Evolutionary conservation across 148 eudicot genomes (phyloP), one percentile per base, ranked within the genome.

Genomic region (Rhododendron ferrugineum): DNA sequence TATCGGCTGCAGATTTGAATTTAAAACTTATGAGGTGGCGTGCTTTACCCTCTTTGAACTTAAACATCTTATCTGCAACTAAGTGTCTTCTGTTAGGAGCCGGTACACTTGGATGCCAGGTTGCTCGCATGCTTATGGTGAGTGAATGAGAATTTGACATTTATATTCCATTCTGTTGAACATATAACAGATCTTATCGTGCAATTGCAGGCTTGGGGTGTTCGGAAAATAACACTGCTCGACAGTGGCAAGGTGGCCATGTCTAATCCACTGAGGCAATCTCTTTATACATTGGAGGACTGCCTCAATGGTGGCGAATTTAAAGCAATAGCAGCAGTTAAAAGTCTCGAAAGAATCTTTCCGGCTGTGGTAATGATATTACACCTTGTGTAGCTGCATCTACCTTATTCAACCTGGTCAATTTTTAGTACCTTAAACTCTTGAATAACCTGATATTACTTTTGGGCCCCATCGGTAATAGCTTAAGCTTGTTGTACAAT

Each of bases 41-140:
- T 70, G 96, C 97, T 80, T 89, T 96, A 82, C 98, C 99, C 82
- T 95, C 99, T 74, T 73, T 96, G 84, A 82, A 95, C 86, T 92
- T 96, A 64, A 86, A 86, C 73, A 84, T 90, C 40, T 88, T 96
- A 83, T 91, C 98, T 83, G 68, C 90, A 47, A 90, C 93, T 40
- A 94, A 90, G 90, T 95, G 99, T 88, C 99, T 96, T 84, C 97
- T 96, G 81, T 86, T 96, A 68, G 99, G 99, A 80, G 99, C 98
- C 26, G 97, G 98, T 86, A 95, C 99, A 70, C 95, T 96, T 87
- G 98, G 99, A 86, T 96, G 99, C 89, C 97, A 96, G 89, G 99
- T 96, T 87, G 98, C 99, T 88, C 97, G 97, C 56, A 92, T 92
- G 90, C 94, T 96, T 80, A 93, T 96, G 99, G 99, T 95, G 89